A percentile compares a stretch with the other conserved stretches of the same genome.
These are phyloP conservation scores for Neonothopanus nambi DNA, from an alignment of 1,284 basidiomycete genomes.

Conservation along the genomic window DNA sequence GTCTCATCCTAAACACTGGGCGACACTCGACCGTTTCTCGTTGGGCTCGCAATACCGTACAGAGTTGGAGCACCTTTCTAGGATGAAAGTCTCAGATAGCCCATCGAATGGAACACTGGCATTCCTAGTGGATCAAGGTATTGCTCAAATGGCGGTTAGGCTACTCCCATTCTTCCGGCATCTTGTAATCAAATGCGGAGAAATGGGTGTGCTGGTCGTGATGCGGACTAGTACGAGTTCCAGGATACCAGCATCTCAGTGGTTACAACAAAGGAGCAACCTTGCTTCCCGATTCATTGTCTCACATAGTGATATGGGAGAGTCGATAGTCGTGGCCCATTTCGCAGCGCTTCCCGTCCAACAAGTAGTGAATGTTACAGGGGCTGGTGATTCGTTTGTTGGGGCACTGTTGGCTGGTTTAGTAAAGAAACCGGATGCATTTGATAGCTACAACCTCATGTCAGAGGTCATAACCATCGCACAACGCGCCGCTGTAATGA, in stretches of 20 bases:
- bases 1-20: conserved; percentile 64
- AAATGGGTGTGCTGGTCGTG: conserved; percentile 61
- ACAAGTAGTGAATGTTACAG: conserved; percentile 76
- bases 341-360: conserved; percentile 59
- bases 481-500: conserved; percentile 66
- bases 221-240: conserved; percentile 56
- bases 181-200: conserved; percentile 83
- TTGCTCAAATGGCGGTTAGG: conserved; percentile 77
- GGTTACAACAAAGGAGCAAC: conserved; percentile 51
- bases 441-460: conserved; percentile 46
- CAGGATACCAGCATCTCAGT: conserved; percentile 40
- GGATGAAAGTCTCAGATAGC: conserved; percentile 40
- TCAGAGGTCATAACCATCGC: conserved; percentile 47
- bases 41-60: conserved; percentile 64
- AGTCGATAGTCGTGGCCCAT: conserved; percentile 65
- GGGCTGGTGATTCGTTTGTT: conserved; percentile 88
- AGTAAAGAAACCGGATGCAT: conserved; percentile 41
- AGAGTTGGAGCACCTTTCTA: conserved; percentile 62
- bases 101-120: conserved; percentile 48
- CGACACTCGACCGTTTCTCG: conserved; percentile 57
- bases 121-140: conserved; percentile 68
- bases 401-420: conserved; percentile 70
- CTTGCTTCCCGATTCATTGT: conserved; percentile 50
- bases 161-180: conserved; percentile 81
- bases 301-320: conserved; percentile 46